Conservation (phyloP, 768 basidiomycete genomes). For the Ramaria sp. region DNA sequence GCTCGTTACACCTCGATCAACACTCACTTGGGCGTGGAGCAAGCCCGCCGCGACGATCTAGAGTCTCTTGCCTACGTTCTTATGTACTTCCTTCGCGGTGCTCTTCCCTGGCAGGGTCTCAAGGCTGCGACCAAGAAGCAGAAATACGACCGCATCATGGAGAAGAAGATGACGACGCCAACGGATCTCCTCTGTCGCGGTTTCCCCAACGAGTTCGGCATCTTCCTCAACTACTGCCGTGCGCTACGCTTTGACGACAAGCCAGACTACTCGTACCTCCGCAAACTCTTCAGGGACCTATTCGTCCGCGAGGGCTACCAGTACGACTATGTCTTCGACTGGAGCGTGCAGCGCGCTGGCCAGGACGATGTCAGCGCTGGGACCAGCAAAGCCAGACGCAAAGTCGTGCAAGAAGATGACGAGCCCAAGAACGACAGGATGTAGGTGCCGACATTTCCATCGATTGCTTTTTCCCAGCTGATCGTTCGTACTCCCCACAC, state of each 20-base stretch:
- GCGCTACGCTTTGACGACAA: constrained; percentile 99
- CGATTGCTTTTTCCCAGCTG: neutral
- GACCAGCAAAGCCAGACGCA: constrained; percentile 34
- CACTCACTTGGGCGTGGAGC: constrained; percentile 96
- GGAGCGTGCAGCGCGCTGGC: constrained; percentile 77
- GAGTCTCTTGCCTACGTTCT: constrained; percentile 98
- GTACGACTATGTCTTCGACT: constrained; percentile 99
- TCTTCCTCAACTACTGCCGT: constrained; percentile 98
- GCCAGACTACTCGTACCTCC: constrained; percentile 98
- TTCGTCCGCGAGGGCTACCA: constrained; percentile 97
- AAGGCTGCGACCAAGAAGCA: constrained; percentile 99
- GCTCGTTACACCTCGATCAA: constrained; percentile 99
- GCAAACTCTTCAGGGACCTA: constrained; percentile 97
- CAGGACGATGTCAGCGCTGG: constrained; percentile 43
- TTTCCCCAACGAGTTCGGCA: constrained; percentile 99
- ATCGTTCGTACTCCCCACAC: neutral
- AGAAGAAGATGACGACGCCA: constrained; percentile 99
- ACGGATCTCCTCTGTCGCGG: constrained; percentile 95
- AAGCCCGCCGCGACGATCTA: constrained; percentile 94
- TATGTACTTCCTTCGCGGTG: constrained; percentile 99
- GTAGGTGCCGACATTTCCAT: constrained; percentile 34
- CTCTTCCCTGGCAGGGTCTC: constrained; percentile 97
- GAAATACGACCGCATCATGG: constrained; percentile 99
- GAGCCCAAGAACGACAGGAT: constrained; percentile 76
- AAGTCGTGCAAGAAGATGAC: constrained; percentile 78